These are phyloP conservation scores for Xylaria longipes DNA, from an alignment of 495 filamentous ascomycete species.

Conservation along the genomic window DNA sequence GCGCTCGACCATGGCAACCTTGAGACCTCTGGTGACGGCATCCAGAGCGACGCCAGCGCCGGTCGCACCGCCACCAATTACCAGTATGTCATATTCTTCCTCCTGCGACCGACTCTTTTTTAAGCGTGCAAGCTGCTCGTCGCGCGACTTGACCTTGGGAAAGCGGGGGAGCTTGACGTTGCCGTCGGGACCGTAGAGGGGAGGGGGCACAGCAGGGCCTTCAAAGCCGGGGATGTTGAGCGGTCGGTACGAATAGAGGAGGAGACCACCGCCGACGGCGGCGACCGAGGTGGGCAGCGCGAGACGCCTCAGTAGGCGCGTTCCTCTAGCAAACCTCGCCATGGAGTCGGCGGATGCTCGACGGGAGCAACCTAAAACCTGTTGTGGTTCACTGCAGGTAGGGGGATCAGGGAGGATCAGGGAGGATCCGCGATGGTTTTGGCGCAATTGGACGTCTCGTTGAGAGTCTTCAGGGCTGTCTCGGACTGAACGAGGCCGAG, in stretches of 20 bases:
- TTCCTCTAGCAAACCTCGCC: slow-evolving; percentile 38
- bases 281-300: slow-evolving; percentile 46
- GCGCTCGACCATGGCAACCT: slow-evolving; percentile 91
- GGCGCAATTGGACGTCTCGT: slow-evolving; percentile 4
- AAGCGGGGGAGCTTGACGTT: slow-evolving; percentile 82
- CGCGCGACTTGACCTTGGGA: slow-evolving; percentile 74
- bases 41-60: slow-evolving; percentile 93
- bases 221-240: slow-evolving; percentile 86
- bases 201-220: slow-evolving; percentile 78
- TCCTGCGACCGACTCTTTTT: slow-evolving; percentile 52
- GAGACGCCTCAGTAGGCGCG: slow-evolving; percentile 43
- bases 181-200: slow-evolving; percentile 78
- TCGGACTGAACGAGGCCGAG: slow-evolving; percentile 26
- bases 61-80: slow-evolving; percentile 94
- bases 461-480: not conserved
- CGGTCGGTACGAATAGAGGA: slow-evolving; percentile 83
- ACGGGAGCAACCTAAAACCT: not conserved
- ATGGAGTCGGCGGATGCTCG: slow-evolving; percentile 26
- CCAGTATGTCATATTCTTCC: slow-evolving; percentile 79
- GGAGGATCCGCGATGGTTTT: slow-evolving; percentile 3
- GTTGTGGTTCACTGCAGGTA: slow-evolving; percentile 8
- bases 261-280: slow-evolving; percentile 56
- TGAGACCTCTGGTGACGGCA: slow-evolving; percentile 89
- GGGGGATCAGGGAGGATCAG: not conserved
- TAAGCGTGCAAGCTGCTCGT: slow-evolving; percentile 68